Conservation (phyloP, 179 eudicot genomes). For the Carnegiea gigantea region DNA sequence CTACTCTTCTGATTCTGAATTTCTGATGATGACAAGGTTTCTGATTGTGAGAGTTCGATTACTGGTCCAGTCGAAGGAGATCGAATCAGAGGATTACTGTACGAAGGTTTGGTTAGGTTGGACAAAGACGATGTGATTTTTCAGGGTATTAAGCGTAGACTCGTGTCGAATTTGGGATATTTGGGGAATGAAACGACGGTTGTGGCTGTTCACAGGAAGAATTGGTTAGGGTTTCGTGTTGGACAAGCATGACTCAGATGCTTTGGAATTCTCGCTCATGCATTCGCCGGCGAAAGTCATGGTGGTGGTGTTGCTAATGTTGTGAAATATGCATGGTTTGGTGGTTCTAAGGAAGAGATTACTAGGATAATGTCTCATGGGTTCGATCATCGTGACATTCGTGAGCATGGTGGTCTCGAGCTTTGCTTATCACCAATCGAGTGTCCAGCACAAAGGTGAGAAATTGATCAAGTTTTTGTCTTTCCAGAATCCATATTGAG, state of each 20-base stretch:
- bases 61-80: not conserved
- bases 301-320: constrained; percentile 2
- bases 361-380: constrained; percentile 24
- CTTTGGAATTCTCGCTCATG: constrained; percentile 10
- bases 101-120: constrained; percentile 2
- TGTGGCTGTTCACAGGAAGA: constrained; percentile 17
- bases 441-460: constrained; percentile 10
- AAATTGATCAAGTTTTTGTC: not conserved
- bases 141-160: not conserved
- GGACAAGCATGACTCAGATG: constrained; percentile 6
- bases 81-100: not conserved
- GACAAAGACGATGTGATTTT: not conserved
- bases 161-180: constrained; percentile 4
- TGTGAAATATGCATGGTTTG: constrained; percentile 25
- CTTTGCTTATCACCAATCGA: not conserved
- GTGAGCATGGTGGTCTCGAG: not conserved
- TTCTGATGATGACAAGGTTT: not conserved
- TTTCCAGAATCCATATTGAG: not conserved
- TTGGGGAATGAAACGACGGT: not conserved
- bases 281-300: not conserved
- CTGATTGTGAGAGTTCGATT: constrained; percentile 22
- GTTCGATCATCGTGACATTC: constrained; percentile 4
- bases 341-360: constrained; percentile 11
- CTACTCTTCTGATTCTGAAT: not conserved
- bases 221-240: not conserved